A percentile compares a stretch with the other conserved stretches of the same genome.
Evolutionary conservation across 495 filamentous ascomycete species (phyloP).

Genomic region (Penicillium cosmopolitanum): DNA sequence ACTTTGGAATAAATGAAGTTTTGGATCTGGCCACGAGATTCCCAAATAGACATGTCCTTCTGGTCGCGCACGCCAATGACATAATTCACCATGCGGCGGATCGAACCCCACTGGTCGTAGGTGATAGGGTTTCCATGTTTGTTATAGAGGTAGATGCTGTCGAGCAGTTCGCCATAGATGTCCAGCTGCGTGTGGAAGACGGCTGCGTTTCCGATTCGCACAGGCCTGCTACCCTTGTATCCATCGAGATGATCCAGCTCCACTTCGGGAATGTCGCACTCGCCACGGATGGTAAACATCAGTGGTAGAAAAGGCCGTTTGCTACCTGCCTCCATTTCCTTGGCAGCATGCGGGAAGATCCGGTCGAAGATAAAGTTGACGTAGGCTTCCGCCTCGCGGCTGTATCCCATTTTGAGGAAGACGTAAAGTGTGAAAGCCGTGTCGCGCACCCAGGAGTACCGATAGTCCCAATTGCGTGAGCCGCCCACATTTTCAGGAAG

Average conservation of each 20-base stretch:
- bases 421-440: constrained; percentile 77
- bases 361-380: constrained; percentile 74
- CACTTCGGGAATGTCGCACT: constrained; percentile 69
- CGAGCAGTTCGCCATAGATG: constrained; percentile 77
- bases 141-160: constrained; percentile 76
- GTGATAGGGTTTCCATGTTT: constrained; percentile 75
- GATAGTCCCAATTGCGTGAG: constrained; percentile 76
- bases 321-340: constrained; percentile 42
- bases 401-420: constrained; percentile 72
- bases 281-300: constrained; percentile 76
- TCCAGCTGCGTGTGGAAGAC: constrained; percentile 75
- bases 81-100: constrained; percentile 61
- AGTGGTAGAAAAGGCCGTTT: constrained; percentile 61
- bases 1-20: constrained; percentile 75
- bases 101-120: constrained; percentile 69
- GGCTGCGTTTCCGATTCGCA: constrained; percentile 75
- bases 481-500: constrained; percentile 75
- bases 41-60: constrained; percentile 80
- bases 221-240: constrained; percentile 67
- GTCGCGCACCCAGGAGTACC: constrained; percentile 75
- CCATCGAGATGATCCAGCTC: constrained; percentile 69
- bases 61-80: constrained; percentile 51
- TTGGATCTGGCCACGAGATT: constrained; percentile 71
- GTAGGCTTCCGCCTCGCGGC: constrained; percentile 72
- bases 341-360: constrained; percentile 49